A percentile compares a stretch with the other conserved stretches of the same genome.
These are phyloP conservation scores for Lodderomyces oxycetoniae DNA, from an alignment of 1,139 yeast species.

Conservation along the genomic window DNA sequence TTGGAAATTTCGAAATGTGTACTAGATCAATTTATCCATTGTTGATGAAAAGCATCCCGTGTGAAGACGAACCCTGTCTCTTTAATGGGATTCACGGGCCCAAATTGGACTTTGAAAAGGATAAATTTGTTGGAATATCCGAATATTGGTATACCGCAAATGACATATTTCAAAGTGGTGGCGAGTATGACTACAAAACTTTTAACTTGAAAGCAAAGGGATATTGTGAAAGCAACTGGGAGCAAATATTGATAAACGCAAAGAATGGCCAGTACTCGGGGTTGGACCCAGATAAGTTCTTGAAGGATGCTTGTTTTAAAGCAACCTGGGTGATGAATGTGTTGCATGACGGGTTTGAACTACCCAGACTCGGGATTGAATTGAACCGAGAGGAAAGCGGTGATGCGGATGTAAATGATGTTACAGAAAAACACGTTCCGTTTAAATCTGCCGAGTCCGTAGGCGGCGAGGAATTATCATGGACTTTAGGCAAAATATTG, in stretches of 20 bases:
- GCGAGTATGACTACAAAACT: slow-evolving; percentile 60
- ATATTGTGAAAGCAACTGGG: slow-evolving; percentile 69
- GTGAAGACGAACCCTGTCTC: slow-evolving; percentile 67
- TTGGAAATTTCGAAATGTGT: slow-evolving; percentile 68
- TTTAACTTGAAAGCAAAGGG: slow-evolving; percentile 57
- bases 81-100: slow-evolving; percentile 84
- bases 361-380: slow-evolving; percentile 61
- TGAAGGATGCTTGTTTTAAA: slow-evolving; percentile 71
- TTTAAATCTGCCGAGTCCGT: slow-evolving; percentile 59
- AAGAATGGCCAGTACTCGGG: slow-evolving; percentile 48
- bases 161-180: slow-evolving; percentile 73
- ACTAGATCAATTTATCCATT: slow-evolving; percentile 65
- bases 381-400: slow-evolving; percentile 18
- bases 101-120: slow-evolving; percentile 59
- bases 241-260: slow-evolving; percentile 43
- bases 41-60: slow-evolving; percentile 65
- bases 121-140: slow-evolving; percentile 72
- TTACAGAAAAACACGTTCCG: slow-evolving; percentile 42
- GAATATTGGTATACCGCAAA: slow-evolving; percentile 87
- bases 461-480: slow-evolving; percentile 57
- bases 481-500: slow-evolving; percentile 63
- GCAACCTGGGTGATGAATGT: slow-evolving; percentile 78
- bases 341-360: slow-evolving; percentile 72
- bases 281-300: slow-evolving; percentile 40
- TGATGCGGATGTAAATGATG: slow-evolving; percentile 11